Conservation (phyloP, 352 stramenopile genomes). For the Phytophthora cryptogea region DNA sequence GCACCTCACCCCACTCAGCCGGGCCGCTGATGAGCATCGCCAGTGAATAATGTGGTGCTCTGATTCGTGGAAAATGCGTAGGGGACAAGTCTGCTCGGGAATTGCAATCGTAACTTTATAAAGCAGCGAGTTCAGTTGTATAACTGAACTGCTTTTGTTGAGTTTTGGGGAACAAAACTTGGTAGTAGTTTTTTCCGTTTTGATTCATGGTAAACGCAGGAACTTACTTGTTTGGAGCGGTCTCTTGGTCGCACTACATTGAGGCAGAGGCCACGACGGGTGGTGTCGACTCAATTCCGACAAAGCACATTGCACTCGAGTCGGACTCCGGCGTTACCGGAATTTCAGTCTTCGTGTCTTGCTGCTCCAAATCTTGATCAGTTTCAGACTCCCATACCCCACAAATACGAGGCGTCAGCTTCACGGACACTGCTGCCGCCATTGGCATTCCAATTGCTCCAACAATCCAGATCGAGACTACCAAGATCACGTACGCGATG, state of each 20-base stretch:
- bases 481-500: slow-evolving; percentile 7
- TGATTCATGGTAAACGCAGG: too few relatives aligned
- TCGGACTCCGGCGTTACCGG: slow-evolving; percentile 1
- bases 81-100: too few relatives aligned
- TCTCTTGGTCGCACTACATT: not conserved
- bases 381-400: slow-evolving; percentile 2
- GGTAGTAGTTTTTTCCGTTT: too few relatives aligned
- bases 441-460: slow-evolving; percentile 4
- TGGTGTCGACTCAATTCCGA: not conserved
- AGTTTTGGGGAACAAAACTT: not conserved
- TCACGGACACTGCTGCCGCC: slow-evolving; percentile 10
- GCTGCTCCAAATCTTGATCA: not conserved
- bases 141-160: not conserved
- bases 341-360: not conserved
- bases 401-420: slow-evolving; percentile 11
- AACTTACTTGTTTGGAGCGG: too few relatives aligned
- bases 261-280: not conserved
- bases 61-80: slow-evolving; percentile 24
- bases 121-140: too few relatives aligned
- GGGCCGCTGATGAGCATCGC: slow-evolving; percentile 51
- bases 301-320: slow-evolving; percentile 3
- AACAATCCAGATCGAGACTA: slow-evolving; percentile 5
- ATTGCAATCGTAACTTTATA: too few relatives aligned
- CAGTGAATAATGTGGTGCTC: slow-evolving; percentile 10
- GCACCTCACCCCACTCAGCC: slow-evolving; percentile 43